Evolutionary conservation across 2,329 filamentous ascomycete genomes (phyloP).

Genomic region (Pleurostoma richardsiae): DNA sequence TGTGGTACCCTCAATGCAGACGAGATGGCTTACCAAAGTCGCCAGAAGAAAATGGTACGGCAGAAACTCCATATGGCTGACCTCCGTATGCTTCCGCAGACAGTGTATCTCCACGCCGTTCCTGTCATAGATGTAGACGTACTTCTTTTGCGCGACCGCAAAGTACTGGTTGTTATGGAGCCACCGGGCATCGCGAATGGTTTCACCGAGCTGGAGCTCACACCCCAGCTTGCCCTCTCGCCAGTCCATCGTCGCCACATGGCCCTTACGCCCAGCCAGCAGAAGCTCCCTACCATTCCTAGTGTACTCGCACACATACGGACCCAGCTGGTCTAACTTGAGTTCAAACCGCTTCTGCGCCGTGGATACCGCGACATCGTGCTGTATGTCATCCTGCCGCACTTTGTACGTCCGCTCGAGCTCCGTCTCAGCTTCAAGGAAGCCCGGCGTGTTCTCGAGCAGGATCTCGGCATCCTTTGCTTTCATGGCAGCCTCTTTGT

Average conservation of each 20-base stretch:
- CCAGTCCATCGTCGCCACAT: conserved; percentile 97
- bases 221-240: conserved; percentile 84
- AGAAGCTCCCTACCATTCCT: conserved; percentile 83
- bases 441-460: conserved; percentile 79
- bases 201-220: conserved; percentile 87
- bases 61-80: conserved; percentile 89
- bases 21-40: conserved; percentile 61
- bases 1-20: conserved; percentile 6
- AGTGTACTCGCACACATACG: conserved; percentile 85
- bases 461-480: conserved; percentile 95
- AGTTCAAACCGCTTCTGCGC: conserved; percentile 93
- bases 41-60: conserved; percentile 94
- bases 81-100: conserved; percentile 83
- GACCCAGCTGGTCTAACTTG: conserved; percentile 75
- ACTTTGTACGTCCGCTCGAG: conserved; percentile 92
- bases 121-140: conserved; percentile 93
- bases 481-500: conserved; percentile 72
- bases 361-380: conserved; percentile 71
- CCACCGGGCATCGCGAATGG: conserved; percentile 83
- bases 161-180: conserved; percentile 93
- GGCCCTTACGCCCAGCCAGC: conserved; percentile 84
- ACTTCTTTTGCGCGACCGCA: conserved; percentile 92
- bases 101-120: conserved; percentile 90
- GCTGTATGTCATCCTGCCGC: conserved; percentile 77
- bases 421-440: conserved; percentile 82